Base-by-base conservation (phyloP, 2,329 filamentous ascomycete species). In the Diaporthe vexans region DNA sequence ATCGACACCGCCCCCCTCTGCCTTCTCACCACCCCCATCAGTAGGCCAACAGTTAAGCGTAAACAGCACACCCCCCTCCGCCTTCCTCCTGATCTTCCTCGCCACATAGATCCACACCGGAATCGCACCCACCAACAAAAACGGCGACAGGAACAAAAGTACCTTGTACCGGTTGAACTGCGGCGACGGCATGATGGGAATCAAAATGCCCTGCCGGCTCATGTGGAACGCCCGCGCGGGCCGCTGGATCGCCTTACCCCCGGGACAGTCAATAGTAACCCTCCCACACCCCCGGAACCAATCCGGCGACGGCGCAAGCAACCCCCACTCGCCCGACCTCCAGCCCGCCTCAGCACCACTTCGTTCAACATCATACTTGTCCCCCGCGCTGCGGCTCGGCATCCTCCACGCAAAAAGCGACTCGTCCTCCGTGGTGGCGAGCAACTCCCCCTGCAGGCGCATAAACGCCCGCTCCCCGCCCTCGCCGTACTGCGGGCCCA, bases 341-440 rank as follows among this genome's bases (percentile, higher is more conserved):
- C 26, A 51, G 0, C 2, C n/a, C 46, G 63, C 35, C 6, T 35
- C 63, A 2, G 63, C 1, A 26, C 33, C n/a, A 29, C 33, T 33
- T 6, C 24, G 63, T 29, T 68, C 29, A 29, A 35, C 6, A 9
- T 54, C 43, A 7, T 26, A 33, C 37, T 35, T 37, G 21, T 26
- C 35, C 0, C 57, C 57, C 6, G 57, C 35, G 0, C 7, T 0
- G 13, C n/a, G 35, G 4, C 9, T 1, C 4, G 63, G 63, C 67
- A 57, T 70, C 33, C 51, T n/a, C 51, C 51, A 70, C 11, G 67
- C 67, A n/a, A 70, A 70, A 8, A 70, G 33, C 17, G 67, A 70
- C 67, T 70, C 48, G 24, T 70, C 67, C 52, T 24, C 52, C n/a
- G 33, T 56, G 13, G 26, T n/a, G 15, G 24, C 4, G 2, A 52